These are phyloP conservation scores for Angophora floribunda DNA, from an alignment of 345 rosid species.

Conservation along the genomic window DNA sequence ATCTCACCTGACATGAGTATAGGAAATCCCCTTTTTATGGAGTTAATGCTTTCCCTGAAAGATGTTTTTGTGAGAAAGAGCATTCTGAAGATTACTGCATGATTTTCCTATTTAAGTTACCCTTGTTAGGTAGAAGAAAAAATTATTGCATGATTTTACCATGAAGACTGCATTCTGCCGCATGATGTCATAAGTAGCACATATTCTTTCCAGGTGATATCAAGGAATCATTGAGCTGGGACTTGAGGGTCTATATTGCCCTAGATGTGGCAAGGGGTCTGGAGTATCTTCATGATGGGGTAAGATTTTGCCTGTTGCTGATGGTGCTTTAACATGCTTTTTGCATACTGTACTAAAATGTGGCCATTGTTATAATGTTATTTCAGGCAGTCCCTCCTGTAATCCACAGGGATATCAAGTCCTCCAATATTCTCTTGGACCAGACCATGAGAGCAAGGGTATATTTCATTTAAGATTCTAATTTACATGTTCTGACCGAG, in stretches of 20 bases:
- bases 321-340: neutral
- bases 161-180: neutral
- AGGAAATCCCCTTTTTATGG: neutral
- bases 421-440: constrained; percentile 93
- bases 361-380: neutral
- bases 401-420: constrained; percentile 89
- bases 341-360: neutral
- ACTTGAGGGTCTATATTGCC: constrained; percentile 74
- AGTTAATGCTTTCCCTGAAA: neutral
- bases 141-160: neutral
- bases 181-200: neutral
- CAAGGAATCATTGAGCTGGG: constrained; percentile 64
- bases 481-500: neutral
- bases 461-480: constrained; percentile 1
- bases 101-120: neutral
- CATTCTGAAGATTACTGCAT: neutral
- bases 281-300: constrained; percentile 99
- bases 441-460: constrained; percentile 97
- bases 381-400: constrained; percentile 97
- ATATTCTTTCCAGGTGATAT: constrained; percentile 41
- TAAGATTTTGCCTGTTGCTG: constrained; percentile 11
- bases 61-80: neutral
- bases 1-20: neutral
- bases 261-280: constrained; percentile 91
- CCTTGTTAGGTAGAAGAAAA: neutral